phyloP scores from a whole-genome alignment of 1,139 yeast species.

The Blastobotrys raffinosifermentans region DNA sequence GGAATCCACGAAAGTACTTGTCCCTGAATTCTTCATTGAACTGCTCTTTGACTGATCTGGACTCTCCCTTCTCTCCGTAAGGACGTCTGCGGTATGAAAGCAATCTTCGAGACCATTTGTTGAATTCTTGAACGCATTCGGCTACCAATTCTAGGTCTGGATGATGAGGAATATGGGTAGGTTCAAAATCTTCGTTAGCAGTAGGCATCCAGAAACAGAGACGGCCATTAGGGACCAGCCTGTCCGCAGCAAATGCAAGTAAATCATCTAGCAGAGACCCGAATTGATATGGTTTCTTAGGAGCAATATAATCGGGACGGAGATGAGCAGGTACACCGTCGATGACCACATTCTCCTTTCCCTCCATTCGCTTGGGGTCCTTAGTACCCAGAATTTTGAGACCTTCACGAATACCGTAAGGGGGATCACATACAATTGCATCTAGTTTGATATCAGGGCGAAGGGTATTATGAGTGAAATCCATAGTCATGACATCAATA shows the following conservation, averaged over 20 bases:
- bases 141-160: conserved; percentile 62
- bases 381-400: conserved; percentile 86
- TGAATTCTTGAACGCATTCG: conserved; percentile 79
- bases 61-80: conserved; percentile 50
- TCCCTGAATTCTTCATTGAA: conserved; percentile 60
- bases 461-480: conserved; percentile 85
- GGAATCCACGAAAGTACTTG: conserved; percentile 70
- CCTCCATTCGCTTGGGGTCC: conserved; percentile 53
- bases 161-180: conserved; percentile 76
- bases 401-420: conserved; percentile 96
- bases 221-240: conserved; percentile 70
- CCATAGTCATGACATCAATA: conserved; percentile 83
- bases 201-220: conserved; percentile 98
- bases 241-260: conserved; percentile 60
- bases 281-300: conserved; percentile 84
- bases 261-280: conserved; percentile 72
- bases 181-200: conserved; percentile 78
- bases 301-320: conserved; percentile 80
- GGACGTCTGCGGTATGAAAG: conserved; percentile 74
- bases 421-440: conserved; percentile 91
- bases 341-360: conserved; percentile 63
- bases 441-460: conserved; percentile 60
- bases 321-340: conserved; percentile 76
- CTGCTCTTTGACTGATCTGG: conserved; percentile 39
- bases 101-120: conserved; percentile 83